phyloP scores from a whole-genome alignment of 2,329 filamentous ascomycete species.

The Hypoxylon sp. region DNA sequence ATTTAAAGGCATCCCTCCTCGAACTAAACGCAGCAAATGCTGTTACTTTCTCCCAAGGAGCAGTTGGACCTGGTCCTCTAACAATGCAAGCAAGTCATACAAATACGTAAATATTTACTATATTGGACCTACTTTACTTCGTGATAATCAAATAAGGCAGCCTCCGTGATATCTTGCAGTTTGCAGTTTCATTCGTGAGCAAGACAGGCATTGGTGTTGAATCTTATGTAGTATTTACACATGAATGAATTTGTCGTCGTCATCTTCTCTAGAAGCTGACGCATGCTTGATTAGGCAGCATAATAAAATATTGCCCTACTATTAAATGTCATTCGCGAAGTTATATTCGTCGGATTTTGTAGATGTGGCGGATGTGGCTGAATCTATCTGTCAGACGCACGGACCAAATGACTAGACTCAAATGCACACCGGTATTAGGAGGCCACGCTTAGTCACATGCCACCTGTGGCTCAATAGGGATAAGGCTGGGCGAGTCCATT shows the following conservation, averaged over 20 bases:
- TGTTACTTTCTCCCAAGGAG: slow-evolving; percentile 13
- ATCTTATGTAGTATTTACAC: neutral
- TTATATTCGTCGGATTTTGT: slow-evolving; percentile 1
- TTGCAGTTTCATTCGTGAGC: neutral
- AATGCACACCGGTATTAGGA: too few relatives aligned
- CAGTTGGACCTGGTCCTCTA: slow-evolving; percentile 10
- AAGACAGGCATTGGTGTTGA: slow-evolving; percentile 24
- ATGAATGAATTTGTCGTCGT: slow-evolving; percentile 31
- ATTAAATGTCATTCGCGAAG: neutral
- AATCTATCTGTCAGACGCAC: slow-evolving; percentile 9
- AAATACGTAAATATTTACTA: slow-evolving; percentile 5
- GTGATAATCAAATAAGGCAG: neutral
- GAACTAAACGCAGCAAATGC: slow-evolving; percentile 13
- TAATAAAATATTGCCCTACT: slow-evolving; percentile 22
- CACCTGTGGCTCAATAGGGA: slow-evolving; percentile 38
- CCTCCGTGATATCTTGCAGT: neutral
- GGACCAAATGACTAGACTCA: slow-evolving; percentile 28
- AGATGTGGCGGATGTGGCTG: slow-evolving; percentile 21
- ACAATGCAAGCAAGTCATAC: slow-evolving; percentile 15
- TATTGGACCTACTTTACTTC: neutral
- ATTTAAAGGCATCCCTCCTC: slow-evolving; percentile 33
- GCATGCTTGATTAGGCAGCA: slow-evolving; percentile 40
- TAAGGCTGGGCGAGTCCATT: slow-evolving; percentile 18
- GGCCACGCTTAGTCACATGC: slow-evolving; percentile 34
- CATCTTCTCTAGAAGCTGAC: slow-evolving; percentile 33